Evolutionary conservation across 345 rosid genomes (phyloP), one percentile per base, ranked within the genome.

Genomic region (Balakata baccata): DNA sequence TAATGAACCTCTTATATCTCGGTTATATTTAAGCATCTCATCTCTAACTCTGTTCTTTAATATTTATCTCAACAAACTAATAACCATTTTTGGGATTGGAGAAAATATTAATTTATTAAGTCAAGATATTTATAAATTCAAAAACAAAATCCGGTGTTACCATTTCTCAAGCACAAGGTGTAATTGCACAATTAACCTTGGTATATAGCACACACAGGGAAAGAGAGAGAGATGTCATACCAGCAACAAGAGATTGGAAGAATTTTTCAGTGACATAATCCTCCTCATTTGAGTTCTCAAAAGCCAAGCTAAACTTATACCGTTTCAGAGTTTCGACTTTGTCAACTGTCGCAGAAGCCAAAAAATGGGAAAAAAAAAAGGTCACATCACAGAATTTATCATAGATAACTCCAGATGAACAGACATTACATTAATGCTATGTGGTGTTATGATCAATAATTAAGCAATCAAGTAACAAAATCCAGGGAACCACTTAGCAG

Each of bases 241-340:
- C 99, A 46, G 99, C 93, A 74, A 92, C 97, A 38, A 95, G 89
- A 73, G 98, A 86, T 77, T 95, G 99, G 85, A 95, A 92, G 84
- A 87, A 92, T 8, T 92, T 92, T 81, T 95, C 99, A 0, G 98
- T 95, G 62, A 95, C 97, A 72, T 95, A 95, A 85, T 95, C 98
- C 85, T 95, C 99, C 84, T 95, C 99, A 49, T 92, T 95, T 38
- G 99, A 92, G 68, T 95, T 95, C 86, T 92, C 99, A 79, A 90
- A 92, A 76, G 99, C 97, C 81, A 95, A 81, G 84, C 99, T 95
- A 78, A 95, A 95, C 76, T 86, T 92, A 79, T 95, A 95, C 68
- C 47, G 90, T 81, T 86, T 92, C 82, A 95, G 86, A 69, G 99
- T 76, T 84, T 88, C 90, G 37, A 92, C 92, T 83, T 95, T 95